Evolutionary conservation across 176 grass and related monocot genomes (phyloP).

Genomic region (Triticum turgidum): DNA sequence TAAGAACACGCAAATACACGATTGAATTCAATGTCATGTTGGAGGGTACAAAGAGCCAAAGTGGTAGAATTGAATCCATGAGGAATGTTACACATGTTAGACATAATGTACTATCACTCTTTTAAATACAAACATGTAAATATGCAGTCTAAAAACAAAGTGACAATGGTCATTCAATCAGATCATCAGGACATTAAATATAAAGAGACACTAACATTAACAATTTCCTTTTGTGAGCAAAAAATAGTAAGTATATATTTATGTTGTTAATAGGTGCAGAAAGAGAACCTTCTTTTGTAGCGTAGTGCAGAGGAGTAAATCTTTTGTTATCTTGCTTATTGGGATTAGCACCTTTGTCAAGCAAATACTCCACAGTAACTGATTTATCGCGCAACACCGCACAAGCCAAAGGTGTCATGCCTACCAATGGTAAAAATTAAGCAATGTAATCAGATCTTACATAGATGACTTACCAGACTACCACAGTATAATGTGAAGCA

Average conservation of each 20-base stretch:
- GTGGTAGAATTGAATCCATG: not conserved
- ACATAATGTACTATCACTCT: not conserved
- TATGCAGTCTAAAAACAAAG: not conserved
- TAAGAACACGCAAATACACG: not conserved
- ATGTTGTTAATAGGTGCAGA: not conserved
- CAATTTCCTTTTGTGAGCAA: not conserved
- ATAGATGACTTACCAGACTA: not conserved
- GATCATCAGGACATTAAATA: not conserved
- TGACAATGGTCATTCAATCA: not conserved
- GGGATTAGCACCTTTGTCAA: conserved; percentile 35
- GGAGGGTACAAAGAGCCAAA: conserved; percentile 10
- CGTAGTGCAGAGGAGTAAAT: conserved; percentile 36
- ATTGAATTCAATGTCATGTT: not conserved
- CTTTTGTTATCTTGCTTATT: conserved; percentile 26
- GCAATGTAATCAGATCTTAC: not conserved
- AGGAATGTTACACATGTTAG: not conserved
- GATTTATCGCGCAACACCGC: conserved; percentile 19
- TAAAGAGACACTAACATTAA: not conserved
- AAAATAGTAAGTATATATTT: not conserved
- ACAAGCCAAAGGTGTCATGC: conserved; percentile 40
- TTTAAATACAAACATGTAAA: not conserved
- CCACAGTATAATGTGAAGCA: not conserved
- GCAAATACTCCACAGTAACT: conserved; percentile 36
- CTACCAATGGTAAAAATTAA: conserved; percentile 15
- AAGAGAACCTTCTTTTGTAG: conserved; percentile 31